These are phyloP conservation scores for Aegle marmelos DNA, from an alignment of 345 rosid genomes.

Conservation along the genomic window DNA sequence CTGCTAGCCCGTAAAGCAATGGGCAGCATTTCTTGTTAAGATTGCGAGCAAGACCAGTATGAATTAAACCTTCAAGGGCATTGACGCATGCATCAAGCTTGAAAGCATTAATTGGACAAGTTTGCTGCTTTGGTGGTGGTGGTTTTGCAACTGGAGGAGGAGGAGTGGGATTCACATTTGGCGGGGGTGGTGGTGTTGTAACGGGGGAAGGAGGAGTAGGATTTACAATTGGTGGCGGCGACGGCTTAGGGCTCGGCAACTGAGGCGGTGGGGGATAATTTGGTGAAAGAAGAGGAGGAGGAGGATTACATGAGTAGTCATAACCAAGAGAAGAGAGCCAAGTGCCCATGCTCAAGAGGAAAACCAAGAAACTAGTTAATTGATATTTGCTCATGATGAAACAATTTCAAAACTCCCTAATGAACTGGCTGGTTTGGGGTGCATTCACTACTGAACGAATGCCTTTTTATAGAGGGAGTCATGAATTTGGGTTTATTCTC, in stretches of 20 bases:
- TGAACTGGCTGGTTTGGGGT: not conserved
- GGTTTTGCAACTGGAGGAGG: constrained; percentile 10
- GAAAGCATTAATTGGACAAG: constrained; percentile 31
- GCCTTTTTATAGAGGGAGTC: not conserved
- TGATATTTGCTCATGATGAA: not conserved
- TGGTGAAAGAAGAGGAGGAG: not conserved
- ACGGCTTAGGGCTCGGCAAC: not conserved
- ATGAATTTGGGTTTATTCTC: not conserved
- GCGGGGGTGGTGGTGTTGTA: constrained; percentile 13
- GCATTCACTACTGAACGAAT: not conserved
- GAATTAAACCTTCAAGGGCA: constrained; percentile 51
- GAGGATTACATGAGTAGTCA: constrained; percentile 27
- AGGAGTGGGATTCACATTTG: not conserved
- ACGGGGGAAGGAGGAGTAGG: constrained; percentile 13
- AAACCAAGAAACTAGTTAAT: constrained; percentile 1
- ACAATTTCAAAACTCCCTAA: not conserved
- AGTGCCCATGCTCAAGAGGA: constrained; percentile 27
- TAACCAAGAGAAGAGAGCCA: constrained; percentile 35
- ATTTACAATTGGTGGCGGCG: not conserved
- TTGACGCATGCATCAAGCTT: constrained; percentile 79
- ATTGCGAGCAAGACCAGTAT: constrained; percentile 28
- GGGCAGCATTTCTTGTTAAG: constrained; percentile 84
- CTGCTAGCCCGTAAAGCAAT: constrained; percentile 58
- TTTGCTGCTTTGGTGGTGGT: constrained; percentile 29
- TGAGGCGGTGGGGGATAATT: constrained; percentile 7